Conservation (phyloP, 306 rosid species). For the Cucumis cinereus region DNA sequence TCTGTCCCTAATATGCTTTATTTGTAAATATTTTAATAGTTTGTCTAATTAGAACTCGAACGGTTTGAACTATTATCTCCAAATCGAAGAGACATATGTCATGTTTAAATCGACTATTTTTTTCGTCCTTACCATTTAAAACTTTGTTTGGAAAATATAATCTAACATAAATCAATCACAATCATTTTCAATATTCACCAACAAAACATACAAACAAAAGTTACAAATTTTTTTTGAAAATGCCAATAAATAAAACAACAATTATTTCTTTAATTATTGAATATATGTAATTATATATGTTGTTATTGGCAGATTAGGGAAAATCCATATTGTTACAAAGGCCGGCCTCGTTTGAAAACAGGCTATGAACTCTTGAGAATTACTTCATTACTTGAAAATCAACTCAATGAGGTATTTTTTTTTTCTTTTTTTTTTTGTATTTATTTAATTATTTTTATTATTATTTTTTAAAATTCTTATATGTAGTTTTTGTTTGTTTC, state of each 20-base stretch:
- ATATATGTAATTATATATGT: no score
- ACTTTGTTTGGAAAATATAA: no score
- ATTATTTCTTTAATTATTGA: not conserved
- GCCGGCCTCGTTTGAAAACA: conserved; percentile 68
- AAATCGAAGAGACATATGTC: no score
- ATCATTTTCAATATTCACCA: no score
- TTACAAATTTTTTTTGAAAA: not conserved
- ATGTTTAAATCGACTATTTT: no score
- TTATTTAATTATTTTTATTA: not conserved
- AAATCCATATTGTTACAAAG: conserved; percentile 63
- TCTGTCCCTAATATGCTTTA: no score
- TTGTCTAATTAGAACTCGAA: no score
- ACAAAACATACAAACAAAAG: not conserved
- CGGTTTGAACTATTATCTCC: no score
- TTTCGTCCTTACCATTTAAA: no score
- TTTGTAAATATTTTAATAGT: no score
- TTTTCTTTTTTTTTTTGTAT: not conserved
- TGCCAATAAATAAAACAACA: not conserved
- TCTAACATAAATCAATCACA: no score
- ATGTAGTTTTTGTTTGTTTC: not conserved
- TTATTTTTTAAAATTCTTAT: not conserved
- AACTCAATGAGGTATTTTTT: conserved; percentile 14
- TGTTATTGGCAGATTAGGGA: conserved; percentile 18
- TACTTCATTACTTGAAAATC: conserved; percentile 32
- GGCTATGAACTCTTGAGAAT: conserved; percentile 49